Conservation (phyloP, 345 rosid species). For the Murraya paniculata region DNA sequence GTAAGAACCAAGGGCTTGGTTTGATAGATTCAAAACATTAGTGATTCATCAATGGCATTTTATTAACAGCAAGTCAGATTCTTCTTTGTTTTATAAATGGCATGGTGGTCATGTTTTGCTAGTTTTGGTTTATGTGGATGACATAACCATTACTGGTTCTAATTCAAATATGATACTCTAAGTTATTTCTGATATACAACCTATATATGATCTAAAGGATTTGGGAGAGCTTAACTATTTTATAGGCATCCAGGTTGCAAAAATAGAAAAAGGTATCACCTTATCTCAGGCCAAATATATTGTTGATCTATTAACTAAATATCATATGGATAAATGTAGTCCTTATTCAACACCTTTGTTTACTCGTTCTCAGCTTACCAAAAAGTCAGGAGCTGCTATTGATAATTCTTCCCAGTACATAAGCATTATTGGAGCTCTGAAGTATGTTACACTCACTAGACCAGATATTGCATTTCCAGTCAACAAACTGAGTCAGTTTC, state of each 20-base stretch:
- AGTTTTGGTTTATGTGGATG: not conserved
- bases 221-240: not conserved
- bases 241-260: not conserved
- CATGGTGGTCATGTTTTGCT: not conserved
- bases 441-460: too few relatives aligned
- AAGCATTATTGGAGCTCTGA: too few relatives aligned
- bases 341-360: not conserved
- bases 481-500: too few relatives aligned
- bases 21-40: not conserved
- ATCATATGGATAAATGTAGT: not conserved
- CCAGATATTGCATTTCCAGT: too few relatives aligned
- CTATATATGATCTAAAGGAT: too few relatives aligned
- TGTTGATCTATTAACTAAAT: not conserved
- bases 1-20: not conserved
- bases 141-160: not conserved
- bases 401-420: not conserved
- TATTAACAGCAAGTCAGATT: not conserved
- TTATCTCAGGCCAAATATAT: not conserved
- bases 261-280: not conserved
- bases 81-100: not conserved
- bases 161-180: too few relatives aligned
- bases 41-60: too few relatives aligned
- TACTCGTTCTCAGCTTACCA: fast-evolving
- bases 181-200: too few relatives aligned
- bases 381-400: too few relatives aligned